Evolutionary conservation across 768 basidiomycete species (phyloP).

Genomic region (Boletus huronensis): DNA sequence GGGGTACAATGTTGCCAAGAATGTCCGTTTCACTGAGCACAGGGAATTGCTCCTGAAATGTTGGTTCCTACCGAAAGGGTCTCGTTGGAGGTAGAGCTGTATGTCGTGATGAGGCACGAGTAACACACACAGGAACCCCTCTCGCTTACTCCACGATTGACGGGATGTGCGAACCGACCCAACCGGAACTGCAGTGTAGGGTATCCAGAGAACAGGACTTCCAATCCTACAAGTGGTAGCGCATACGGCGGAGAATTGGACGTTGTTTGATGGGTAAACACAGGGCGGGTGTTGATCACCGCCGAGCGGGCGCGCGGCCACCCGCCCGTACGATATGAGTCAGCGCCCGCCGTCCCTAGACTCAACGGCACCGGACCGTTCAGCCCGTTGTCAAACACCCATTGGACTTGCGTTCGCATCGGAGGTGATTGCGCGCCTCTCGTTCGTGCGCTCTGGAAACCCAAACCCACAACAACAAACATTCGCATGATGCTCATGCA

Average conservation of each 20-base stretch:
- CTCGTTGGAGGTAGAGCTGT: conserved; percentile 59
- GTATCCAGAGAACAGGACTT: no score
- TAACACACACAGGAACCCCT: background rate
- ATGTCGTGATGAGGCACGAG: background rate
- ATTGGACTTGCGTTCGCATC: conserved; percentile 49
- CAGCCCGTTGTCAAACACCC: conserved; percentile 41
- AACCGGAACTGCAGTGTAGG: no score
- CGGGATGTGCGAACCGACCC: no score
- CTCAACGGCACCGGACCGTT: conserved; percentile 54
- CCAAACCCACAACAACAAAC: conserved; percentile 50
- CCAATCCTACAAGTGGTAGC: no score
- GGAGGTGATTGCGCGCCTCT: conserved; percentile 62
- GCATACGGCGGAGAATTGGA: conserved; percentile 61
- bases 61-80: conserved; percentile 44
- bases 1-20: conserved; percentile 40
- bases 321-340: conserved; percentile 12
- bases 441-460: conserved; percentile 55
- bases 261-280: conserved; percentile 64
- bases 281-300: conserved; percentile 42
- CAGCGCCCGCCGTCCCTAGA: conserved; percentile 23
- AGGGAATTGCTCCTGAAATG: conserved; percentile 42
- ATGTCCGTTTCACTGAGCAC: conserved; percentile 39
- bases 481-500: conserved; percentile 47
- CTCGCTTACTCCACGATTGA: no score
- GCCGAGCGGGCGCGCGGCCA: background rate